These are phyloP conservation scores for Melaleuca quinquenervia DNA, from an alignment of 345 rosid genomes.

Conservation along the genomic window DNA sequence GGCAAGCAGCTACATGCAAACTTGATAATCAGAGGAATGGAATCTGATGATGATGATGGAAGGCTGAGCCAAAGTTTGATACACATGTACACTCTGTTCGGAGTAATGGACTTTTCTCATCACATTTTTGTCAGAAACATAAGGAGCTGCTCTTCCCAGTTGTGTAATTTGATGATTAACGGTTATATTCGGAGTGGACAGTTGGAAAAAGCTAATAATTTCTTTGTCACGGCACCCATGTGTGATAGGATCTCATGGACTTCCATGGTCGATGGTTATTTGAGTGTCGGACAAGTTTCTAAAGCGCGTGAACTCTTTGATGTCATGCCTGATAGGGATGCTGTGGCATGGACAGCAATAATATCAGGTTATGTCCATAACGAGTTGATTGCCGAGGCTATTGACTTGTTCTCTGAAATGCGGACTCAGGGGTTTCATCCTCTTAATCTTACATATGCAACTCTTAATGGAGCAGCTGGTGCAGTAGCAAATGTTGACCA, in stretches of 20 bases:
- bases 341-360: slow-evolving; percentile 49
- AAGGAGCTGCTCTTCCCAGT: slow-evolving; percentile 12
- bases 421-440: slow-evolving; percentile 19
- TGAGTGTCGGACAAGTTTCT: slow-evolving; percentile 18
- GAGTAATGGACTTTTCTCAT: slow-evolving; percentile 42
- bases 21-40: slow-evolving; percentile 29
- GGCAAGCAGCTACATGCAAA: slow-evolving; percentile 61
- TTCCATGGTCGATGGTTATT: slow-evolving; percentile 40
- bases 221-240: slow-evolving; percentile 26
- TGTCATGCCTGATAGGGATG: slow-evolving; percentile 37
- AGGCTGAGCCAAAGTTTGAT: slow-evolving; percentile 57
- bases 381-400: slow-evolving; percentile 38
- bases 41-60: slow-evolving; percentile 39
- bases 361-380: slow-evolving; percentile 42
- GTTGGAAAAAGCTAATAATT: slow-evolving; percentile 27
- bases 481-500: slow-evolving; percentile 51
- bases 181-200: slow-evolving; percentile 33
- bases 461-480: slow-evolving; percentile 59
- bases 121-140: slow-evolving; percentile 23
- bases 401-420: slow-evolving; percentile 24
- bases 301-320: slow-evolving; percentile 19
- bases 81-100: slow-evolving; percentile 53
- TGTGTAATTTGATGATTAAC: slow-evolving; percentile 31
- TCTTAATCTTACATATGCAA: slow-evolving; percentile 20
- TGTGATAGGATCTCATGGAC: slow-evolving; percentile 48